Base-by-base conservation (phyloP, 805 yeast species). In the Candida jianshihensis region DNA sequence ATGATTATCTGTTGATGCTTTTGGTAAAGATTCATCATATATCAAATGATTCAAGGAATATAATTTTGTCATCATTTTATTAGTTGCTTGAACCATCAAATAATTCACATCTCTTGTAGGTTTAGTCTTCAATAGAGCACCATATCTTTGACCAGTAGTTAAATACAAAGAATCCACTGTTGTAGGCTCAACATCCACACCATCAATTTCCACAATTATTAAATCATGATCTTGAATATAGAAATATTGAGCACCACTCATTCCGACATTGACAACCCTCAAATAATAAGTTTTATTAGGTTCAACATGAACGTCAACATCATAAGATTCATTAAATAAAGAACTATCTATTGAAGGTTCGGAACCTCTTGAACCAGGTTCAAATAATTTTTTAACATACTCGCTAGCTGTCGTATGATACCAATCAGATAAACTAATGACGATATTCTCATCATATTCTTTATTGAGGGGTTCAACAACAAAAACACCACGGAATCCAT, bases 91-190 rank as follows among this genome's bases (percentile, higher is more conserved):
- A 45, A 80, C 70, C 36, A 80, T 59, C 38, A 49, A 67, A 54
- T 45, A 76, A 60, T 44, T 72, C 68, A 17, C 41, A 41, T 20
- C 51, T 44, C 66, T 60, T 8, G 74, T 65, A 58, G 30, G 60
- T 54, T 48, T 56, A 43, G 86, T 69, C 24, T 62, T 68, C 18
- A 85, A 49, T 34, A 83, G 55, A 1, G 82, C 76, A 10, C 85
- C 71, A 51, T 77, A 75, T 47, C 96, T 65, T 60, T 87, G 95
- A 3, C 90, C 95, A 6, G 81, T 87, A 1, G 88, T 75, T 21
- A 76, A 39, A 39, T 67, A 64, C n/a, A 76, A 38, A 26, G 75
- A 63, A 14, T 65, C 68, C 2, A 72, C 67, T 26, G 59, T 62
- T 39, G 56, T 58, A 14, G 76, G 76, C 37, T 71, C 68, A 3